Percentiles rank a stretch among this genome's conserved stretches.
These are phyloP conservation scores for Danielozyma ontarioensis DNA, from an alignment of 805 yeast species.

Conservation along the genomic window DNA sequence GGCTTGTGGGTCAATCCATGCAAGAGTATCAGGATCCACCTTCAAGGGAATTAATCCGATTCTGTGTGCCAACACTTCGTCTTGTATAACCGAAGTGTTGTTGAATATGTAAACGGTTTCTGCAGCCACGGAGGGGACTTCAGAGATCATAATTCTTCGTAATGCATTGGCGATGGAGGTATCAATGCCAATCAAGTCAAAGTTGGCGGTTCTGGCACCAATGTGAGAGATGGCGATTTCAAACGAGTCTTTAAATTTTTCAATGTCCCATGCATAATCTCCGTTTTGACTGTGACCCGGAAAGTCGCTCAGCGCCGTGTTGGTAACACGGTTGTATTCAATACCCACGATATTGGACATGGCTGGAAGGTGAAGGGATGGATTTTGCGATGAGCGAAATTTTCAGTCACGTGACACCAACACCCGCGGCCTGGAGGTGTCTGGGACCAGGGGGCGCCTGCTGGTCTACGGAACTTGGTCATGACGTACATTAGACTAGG, in stretches of 20 bases:
- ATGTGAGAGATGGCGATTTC: constrained; percentile 63
- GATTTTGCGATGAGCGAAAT: background rate
- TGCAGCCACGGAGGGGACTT: constrained; percentile 93
- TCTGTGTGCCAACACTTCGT: constrained; percentile 94
- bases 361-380: background rate
- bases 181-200: constrained; percentile 82
- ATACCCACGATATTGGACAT: constrained; percentile 66
- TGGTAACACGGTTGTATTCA: constrained; percentile 86
- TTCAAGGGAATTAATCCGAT: constrained; percentile 88
- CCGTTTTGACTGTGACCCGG: constrained; percentile 74
- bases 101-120: constrained; percentile 87
- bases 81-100: constrained; percentile 95
- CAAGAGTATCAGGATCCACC: constrained; percentile 82
- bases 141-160: constrained; percentile 94
- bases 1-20: constrained; percentile 69
- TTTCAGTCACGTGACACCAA: background rate
- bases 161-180: constrained; percentile 94
- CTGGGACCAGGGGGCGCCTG: no score
- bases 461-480: no score
- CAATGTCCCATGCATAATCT: constrained; percentile 78
- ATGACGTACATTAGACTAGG: no score
- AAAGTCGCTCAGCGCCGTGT: constrained; percentile 84
- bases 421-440: no score
- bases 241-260: constrained; percentile 64
- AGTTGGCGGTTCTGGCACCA: constrained; percentile 69